A percentile compares a stretch with the other conserved stretches of the same genome.
Evolutionary conservation across 208 protist genomes (phyloP).

Genomic region (Trypanosoma platydactyli): DNA sequence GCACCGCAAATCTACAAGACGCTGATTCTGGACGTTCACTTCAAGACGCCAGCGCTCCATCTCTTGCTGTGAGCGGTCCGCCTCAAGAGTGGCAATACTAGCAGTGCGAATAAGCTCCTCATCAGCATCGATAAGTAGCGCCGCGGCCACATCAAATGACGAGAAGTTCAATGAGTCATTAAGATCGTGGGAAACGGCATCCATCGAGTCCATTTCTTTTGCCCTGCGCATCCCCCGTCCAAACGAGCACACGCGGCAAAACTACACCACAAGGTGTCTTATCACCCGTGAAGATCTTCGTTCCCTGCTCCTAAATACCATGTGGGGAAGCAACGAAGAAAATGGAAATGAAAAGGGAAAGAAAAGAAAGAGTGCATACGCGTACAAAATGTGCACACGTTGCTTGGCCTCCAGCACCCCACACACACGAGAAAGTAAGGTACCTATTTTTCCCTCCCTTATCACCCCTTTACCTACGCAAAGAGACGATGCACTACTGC

Average conservation of each 20-base stretch:
- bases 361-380: not conserved
- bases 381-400: not conserved
- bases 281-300: not conserved
- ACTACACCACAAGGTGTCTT: not conserved
- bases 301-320: not conserved
- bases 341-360: not conserved
- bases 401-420: not conserved
- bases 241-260: slow-evolving; percentile 1
- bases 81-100: slow-evolving; percentile 22
- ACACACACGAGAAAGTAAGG: no score
- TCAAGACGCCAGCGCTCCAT: slow-evolving; percentile 29
- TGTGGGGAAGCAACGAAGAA: not conserved
- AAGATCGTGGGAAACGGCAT: not conserved
- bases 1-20: slow-evolving; percentile 5
- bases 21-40: slow-evolving; percentile 7
- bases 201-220: not conserved
- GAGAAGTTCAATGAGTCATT: not conserved
- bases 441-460: not conserved
- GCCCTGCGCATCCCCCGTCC: not conserved
- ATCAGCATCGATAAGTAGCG: slow-evolving; percentile 20
- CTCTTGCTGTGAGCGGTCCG: slow-evolving; percentile 21
- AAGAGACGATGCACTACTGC: no score
- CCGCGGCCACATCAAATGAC: not conserved
- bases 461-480: not conserved
- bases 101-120: slow-evolving; percentile 31